Evolutionary conservation across 139 green algal species (phyloP).

Genomic region (Chlorokybus atmophyticus): DNA sequence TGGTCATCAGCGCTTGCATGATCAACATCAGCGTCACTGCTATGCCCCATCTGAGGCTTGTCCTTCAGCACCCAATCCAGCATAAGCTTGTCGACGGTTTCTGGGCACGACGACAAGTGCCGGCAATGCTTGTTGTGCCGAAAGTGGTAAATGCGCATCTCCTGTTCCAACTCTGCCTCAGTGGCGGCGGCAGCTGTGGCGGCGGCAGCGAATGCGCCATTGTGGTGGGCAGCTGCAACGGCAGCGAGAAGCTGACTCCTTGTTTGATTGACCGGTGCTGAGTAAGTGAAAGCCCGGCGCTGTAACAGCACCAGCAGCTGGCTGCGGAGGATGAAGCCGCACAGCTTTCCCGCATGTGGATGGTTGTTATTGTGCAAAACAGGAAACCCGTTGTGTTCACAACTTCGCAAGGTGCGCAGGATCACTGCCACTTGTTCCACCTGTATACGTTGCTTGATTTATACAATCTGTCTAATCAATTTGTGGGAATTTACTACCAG

Average conservation of each 20-base stretch:
- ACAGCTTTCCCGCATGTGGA: constrained; percentile 6
- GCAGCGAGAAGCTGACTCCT: too few species aligned
- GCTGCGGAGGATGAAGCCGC: constrained; percentile 63
- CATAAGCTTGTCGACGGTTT: constrained; percentile 30
- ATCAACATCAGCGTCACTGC: too few species aligned
- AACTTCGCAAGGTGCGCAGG: constrained; percentile 45
- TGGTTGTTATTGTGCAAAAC: constrained; percentile 33
- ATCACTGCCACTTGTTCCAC: constrained; percentile 47
- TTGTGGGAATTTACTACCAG: too few species aligned
- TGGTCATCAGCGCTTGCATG: neutral
- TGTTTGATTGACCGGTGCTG: neutral
- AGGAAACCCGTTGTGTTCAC: constrained; percentile 77
- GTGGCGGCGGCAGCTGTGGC: too few species aligned
- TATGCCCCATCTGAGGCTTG: too few species aligned
- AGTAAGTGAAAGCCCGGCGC: constrained; percentile 5
- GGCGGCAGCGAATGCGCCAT: too few species aligned
- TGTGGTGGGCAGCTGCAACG: too few species aligned
- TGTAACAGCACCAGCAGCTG: constrained; percentile 69
- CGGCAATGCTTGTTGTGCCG: constrained; percentile 47
- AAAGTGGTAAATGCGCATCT: constrained; percentile 67
- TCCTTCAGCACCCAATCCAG: neutral
- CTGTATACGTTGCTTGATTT: neutral
- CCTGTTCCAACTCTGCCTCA: constrained; percentile 33
- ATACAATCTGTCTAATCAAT: constrained; percentile 6
- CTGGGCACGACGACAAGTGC: constrained; percentile 34